A percentile compares a stretch with the other conserved stretches of the same genome.
Evolutionary conservation across 176 grass and related monocot species (phyloP).

Genomic region (Thinopyrum elongatum): DNA sequence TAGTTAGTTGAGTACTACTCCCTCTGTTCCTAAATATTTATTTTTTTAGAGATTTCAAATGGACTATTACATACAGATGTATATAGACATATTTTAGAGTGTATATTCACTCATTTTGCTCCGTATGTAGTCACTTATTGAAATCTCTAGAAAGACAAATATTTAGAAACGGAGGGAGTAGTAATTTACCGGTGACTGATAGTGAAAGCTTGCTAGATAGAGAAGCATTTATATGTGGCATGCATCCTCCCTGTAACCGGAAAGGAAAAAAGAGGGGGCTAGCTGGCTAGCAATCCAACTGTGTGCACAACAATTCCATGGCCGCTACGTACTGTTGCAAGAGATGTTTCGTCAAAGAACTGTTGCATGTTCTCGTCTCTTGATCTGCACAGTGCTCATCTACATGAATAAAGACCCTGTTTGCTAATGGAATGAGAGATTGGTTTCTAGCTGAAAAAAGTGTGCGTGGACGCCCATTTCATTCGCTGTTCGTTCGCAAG

Average conservation of each 20-base stretch:
- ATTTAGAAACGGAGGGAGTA: too few relatives aligned
- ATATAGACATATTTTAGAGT: too few relatives aligned
- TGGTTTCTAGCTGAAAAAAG: not conserved
- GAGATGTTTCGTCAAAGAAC: not conserved
- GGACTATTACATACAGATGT: too few relatives aligned
- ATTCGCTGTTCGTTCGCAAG: not conserved
- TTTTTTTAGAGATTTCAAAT: too few relatives aligned
- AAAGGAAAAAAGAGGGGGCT: not conserved
- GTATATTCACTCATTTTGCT: too few relatives aligned
- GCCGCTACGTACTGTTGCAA: slow-evolving; percentile 1
- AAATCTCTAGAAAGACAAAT: too few relatives aligned
- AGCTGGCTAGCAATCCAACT: not conserved
- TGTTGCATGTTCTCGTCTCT: not conserved
- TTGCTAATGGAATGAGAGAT: not conserved
- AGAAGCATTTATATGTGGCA: not conserved
- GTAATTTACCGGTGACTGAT: not conserved
- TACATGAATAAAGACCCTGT: not conserved
- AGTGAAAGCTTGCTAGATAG: not conserved
- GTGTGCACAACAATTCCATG: not conserved
- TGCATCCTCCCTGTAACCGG: not conserved
- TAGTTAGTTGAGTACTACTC: slow-evolving; percentile 16
- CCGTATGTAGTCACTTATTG: too few relatives aligned
- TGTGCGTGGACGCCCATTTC: not conserved
- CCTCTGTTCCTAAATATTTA: too few relatives aligned
- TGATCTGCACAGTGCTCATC: not conserved